Evolutionary conservation across 331 rosid genomes (phyloP), one percentile per base, ranked within the genome.

Genomic region (Quercus lobata): DNA sequence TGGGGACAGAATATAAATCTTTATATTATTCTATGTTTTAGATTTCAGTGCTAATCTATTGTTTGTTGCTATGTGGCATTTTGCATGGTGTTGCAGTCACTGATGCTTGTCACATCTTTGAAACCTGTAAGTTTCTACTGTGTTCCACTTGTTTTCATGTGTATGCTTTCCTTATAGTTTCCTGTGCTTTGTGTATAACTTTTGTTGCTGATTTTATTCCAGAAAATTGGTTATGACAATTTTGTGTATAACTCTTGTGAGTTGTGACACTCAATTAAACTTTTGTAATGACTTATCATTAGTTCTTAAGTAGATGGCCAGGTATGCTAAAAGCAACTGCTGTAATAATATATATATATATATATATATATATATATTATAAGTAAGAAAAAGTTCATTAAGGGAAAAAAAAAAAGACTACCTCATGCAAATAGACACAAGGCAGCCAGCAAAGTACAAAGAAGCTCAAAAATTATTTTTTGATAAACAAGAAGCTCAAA

Each of bases 141-240:
- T 73, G 57, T 37, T 16, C 32, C n/a, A 15, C 52, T 69, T 62
- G 68, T 73, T 54, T 76, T 80, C 76, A 57, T 69, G 22, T n/a
- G 44, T 35, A 17, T n/a, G 5, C 80, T 71, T 63, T 44, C 34
- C 79, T 49, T 49, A 11, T 14, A 12, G 54, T 49, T 69, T 71
- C 77, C 71, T 35, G 3, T 61, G 35, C 55, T 56, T 61, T 82
- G 55, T 46, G 65, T 76, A 72, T 77, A 63, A 53, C 35, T 76
- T 72, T 18, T 74, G 27, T 79, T 29, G 27, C 49, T 69, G 77
- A 72, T 30, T 75, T 22, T 66, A 27, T 74, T 86, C 72, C 93
- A 96, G 99, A 93, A 96, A 96, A 93, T 96, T 61, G 99, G 99
- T 70, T 96, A 96, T 84, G 99, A 96, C 82, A 96, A 93, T 22